A percentile compares a stretch with the other conserved stretches of the same genome.
Conservation (phyloP, 192 early-diverging fungal species). For the Rhizophagus sp. region DNA sequence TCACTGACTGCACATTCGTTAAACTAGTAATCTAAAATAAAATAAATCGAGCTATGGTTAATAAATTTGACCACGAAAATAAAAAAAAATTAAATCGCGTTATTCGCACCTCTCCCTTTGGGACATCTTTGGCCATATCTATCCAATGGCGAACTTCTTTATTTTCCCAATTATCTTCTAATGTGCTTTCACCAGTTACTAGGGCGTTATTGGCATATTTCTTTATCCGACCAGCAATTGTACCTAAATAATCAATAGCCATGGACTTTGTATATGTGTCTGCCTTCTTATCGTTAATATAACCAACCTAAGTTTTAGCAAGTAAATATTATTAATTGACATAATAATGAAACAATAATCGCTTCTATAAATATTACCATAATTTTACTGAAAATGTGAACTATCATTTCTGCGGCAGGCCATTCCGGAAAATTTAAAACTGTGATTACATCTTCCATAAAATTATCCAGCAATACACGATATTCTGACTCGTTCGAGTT, state of each 20-base stretch:
- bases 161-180: slow-evolving; percentile 6
- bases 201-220: slow-evolving; percentile 28
- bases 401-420: slow-evolving; percentile 81
- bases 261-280: slow-evolving; percentile 55
- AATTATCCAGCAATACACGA: slow-evolving; percentile 63
- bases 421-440: slow-evolving; percentile 85
- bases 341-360: too few species aligned
- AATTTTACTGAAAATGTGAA: slow-evolving; percentile 66
- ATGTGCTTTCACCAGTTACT: neutral
- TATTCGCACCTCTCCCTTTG: slow-evolving; percentile 27
- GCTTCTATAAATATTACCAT: slow-evolving; percentile 46
- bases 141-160: slow-evolving; percentile 26
- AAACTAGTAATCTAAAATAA: slow-evolving; percentile 21
- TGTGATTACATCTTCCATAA: slow-evolving; percentile 70
- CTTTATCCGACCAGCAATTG: slow-evolving; percentile 61
- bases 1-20: neutral
- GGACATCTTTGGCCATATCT: slow-evolving; percentile 28
- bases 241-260: slow-evolving; percentile 66
- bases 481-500: slow-evolving; percentile 72
- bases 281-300: slow-evolving; percentile 62
- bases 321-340: neutral
- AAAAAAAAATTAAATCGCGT: slow-evolving; percentile 28
- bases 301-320: slow-evolving; percentile 44
- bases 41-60: neutral
- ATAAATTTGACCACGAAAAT: neutral